Percentiles rank a stretch among this genome's conserved stretches.
These are phyloP conservation scores for Trichoderma atrobrunneum DNA, from an alignment of 2,329 filamentous ascomycete species.

Conservation along the genomic window DNA sequence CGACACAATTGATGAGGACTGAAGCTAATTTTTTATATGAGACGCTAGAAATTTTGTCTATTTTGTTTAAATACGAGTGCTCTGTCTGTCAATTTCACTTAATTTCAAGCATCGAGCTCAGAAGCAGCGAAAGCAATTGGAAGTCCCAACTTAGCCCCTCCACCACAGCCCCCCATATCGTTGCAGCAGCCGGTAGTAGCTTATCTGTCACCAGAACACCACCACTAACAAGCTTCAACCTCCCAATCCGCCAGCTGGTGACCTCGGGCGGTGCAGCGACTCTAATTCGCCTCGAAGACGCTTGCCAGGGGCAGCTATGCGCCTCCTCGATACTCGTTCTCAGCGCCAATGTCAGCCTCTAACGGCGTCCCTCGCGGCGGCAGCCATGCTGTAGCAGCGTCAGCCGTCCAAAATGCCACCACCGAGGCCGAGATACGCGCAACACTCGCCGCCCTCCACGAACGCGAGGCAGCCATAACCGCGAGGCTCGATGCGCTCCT, in stretches of 20 bases:
- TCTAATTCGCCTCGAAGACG: slow-evolving; percentile 20
- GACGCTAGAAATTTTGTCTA: not conserved
- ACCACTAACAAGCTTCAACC: not conserved
- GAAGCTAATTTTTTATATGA: not conserved
- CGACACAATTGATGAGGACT: not conserved
- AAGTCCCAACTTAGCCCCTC: not conserved
- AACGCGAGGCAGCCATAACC: slow-evolving; percentile 71
- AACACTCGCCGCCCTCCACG: slow-evolving; percentile 70
- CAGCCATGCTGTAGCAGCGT: slow-evolving; percentile 30
- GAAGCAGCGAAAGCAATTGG: not conserved
- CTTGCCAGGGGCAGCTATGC: slow-evolving; percentile 41
- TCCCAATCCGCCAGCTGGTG: not conserved
- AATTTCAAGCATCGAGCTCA: not conserved
- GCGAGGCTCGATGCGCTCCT: slow-evolving; percentile 72
- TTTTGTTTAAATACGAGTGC: not conserved
- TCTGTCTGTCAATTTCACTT: not conserved
- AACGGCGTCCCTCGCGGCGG: slow-evolving; percentile 42
- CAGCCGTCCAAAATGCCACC: slow-evolving; percentile 63
- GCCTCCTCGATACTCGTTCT: slow-evolving; percentile 37
- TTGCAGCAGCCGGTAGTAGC: not conserved
- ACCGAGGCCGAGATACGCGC: slow-evolving; percentile 77
- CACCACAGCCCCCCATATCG: not conserved
- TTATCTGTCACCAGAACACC: slow-evolving; percentile 1
- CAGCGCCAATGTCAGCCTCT: slow-evolving; percentile 47
- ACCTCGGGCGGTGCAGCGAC: not conserved